phyloP scores from a whole-genome alignment of 2,329 filamentous ascomycete species.

The Zymoseptoria ardabiliae region DNA sequence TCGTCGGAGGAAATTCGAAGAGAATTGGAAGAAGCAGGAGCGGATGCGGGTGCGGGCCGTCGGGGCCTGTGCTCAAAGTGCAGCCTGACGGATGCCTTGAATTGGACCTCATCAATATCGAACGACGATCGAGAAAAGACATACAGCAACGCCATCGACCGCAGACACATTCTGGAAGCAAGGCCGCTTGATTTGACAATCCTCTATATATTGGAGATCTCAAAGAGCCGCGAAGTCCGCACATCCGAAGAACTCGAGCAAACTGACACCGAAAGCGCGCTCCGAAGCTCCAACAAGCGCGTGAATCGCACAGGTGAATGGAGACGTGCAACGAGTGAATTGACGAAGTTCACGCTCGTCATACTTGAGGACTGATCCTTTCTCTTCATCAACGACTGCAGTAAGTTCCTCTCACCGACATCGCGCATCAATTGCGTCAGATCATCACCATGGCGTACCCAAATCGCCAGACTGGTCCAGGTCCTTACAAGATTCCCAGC shows the following conservation, averaged over 20 bases:
- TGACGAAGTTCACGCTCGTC: not conserved
- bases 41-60: not conserved
- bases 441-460: not conserved
- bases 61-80: not conserved
- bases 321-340: not conserved
- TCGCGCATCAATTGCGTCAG: not conserved
- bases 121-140: not conserved
- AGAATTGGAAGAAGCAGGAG: not conserved
- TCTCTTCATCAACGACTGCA: not conserved
- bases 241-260: not conserved
- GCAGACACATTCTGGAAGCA: not conserved
- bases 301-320: not conserved
- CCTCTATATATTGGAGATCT: not conserved
- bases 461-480: not conserved
- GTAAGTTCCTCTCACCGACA: not conserved
- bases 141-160: not conserved
- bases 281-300: not conserved
- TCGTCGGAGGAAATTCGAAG: conserved; percentile 15
- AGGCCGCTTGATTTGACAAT: not conserved
- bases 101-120: not conserved
- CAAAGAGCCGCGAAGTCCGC: not conserved
- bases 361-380: not conserved
- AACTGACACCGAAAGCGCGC: not conserved
- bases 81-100: not conserved
- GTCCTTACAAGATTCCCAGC: conserved; percentile 1